Base-by-base conservation (phyloP, 768 basidiomycete species). In the Suillus ampliporus region DNA sequence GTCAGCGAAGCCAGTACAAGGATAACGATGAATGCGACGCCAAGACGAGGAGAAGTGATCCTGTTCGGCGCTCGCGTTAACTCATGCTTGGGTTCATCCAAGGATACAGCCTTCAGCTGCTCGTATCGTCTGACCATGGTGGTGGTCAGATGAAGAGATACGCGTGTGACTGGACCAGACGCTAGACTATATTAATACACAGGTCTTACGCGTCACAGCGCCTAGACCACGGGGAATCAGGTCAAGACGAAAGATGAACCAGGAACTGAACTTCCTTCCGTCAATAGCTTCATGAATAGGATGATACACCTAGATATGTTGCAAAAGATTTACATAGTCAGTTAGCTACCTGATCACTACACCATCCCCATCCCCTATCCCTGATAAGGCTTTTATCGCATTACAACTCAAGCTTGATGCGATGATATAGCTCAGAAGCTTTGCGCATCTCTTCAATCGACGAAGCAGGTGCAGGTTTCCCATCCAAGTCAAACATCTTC, bases 371-470 rank as follows among this genome's bases (percentile, higher is more conserved):
- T 23, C 17, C 23, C 21, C 37, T 15, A 56, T 56, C 38, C 40
- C 23, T 5, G 17, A 56, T 35, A 28, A 47, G 46, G 50, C n/a
- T 17, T 10, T 35, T 19, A 53, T 41, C 52, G 23, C n/a, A 52
- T 57, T 63, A 75, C 53, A 72, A 28, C 61, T 64, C 74, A 54
- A 78, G 65, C 56, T 74, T 78, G 64, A 80, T 76, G n/a, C 78
- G 69, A 64, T 80, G 78, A 51, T 75, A 77, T 64, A 74, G 61
- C 67, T 83, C 80, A 5, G 78, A 77, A 26, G 61, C 70, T 60
- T 72, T 76, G 40, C 80, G 75, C 78, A 82, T 72, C 56, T 80
- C 75, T 57, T 83, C 78, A 34, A 74, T 62, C 13, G 67, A 78
- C 58, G 60, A 65, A 15, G 73, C 70, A n/a, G 47, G 37, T 14